Conservation (phyloP, 1,284 basidiomycete species). For the Trametes polyzona region DNA sequence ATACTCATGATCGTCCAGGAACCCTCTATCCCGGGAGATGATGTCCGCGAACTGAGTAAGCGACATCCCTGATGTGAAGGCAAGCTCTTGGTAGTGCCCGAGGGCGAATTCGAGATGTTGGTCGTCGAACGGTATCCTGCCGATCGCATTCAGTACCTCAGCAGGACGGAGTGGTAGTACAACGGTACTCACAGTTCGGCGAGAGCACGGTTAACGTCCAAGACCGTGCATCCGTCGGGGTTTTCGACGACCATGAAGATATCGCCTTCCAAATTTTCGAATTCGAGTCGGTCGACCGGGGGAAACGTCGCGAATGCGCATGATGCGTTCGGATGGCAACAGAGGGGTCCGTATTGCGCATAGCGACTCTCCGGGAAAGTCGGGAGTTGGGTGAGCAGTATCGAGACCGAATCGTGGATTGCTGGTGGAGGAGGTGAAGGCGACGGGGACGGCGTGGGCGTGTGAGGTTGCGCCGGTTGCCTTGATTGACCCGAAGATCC, state of each 20-base stretch:
- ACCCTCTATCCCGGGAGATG: slow-evolving; percentile 28
- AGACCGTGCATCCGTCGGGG: slow-evolving; percentile 36
- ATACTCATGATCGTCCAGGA: slow-evolving; percentile 36
- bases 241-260: slow-evolving; percentile 36
- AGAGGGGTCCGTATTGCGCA: slow-evolving; percentile 38
- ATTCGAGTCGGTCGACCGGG: slow-evolving; percentile 33
- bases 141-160: not conserved
- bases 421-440: slow-evolving; percentile 21
- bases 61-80: slow-evolving; percentile 29
- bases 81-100: slow-evolving; percentile 36
- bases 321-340: slow-evolving; percentile 36
- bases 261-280: slow-evolving; percentile 30
- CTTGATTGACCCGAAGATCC: not conserved
- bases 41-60: slow-evolving; percentile 27
- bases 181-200: slow-evolving; percentile 33
- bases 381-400: slow-evolving; percentile 37
- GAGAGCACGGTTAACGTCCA: slow-evolving; percentile 40
- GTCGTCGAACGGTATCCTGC: slow-evolving; percentile 33
- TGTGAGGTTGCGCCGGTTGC: not conserved
- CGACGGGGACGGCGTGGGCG: slow-evolving; percentile 20
- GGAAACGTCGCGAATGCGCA: slow-evolving; percentile 39
- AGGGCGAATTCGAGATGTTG: slow-evolving; percentile 31
- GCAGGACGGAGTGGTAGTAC: not conserved
- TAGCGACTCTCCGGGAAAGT: slow-evolving; percentile 37
- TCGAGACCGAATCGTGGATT: slow-evolving; percentile 29